Evolutionary conservation across 2,329 filamentous ascomycete species (phyloP).

Genomic region (Xylariaceae sp.): DNA sequence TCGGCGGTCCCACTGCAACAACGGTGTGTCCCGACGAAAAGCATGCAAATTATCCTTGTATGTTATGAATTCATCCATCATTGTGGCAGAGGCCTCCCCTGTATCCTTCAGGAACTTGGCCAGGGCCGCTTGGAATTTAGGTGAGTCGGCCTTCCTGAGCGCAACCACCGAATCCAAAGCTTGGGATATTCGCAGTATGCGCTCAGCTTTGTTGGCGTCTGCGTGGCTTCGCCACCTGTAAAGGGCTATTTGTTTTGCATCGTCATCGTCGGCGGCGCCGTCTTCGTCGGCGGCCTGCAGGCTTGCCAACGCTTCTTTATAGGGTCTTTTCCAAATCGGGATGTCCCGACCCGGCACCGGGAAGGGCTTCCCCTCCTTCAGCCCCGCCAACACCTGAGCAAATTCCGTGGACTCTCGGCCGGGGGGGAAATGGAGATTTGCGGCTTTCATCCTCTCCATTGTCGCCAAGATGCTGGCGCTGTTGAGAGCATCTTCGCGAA

Average conservation of each 20-base stretch:
- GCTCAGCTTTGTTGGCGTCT: slow-evolving; percentile 18
- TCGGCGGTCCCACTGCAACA: slow-evolving; percentile 64
- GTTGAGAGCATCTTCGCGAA: slow-evolving; percentile 45
- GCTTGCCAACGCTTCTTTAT: slow-evolving; percentile 37
- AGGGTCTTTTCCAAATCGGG: slow-evolving; percentile 34
- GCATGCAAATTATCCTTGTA: slow-evolving; percentile 51
- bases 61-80: slow-evolving; percentile 34
- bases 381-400: slow-evolving; percentile 21
- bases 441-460: slow-evolving; percentile 42
- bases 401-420: slow-evolving; percentile 38
- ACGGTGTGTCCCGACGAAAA: slow-evolving; percentile 43
- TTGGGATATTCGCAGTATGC: neutral
- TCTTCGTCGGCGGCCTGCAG: slow-evolving; percentile 28
- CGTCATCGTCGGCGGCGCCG: slow-evolving; percentile 17
- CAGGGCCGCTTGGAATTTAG: slow-evolving; percentile 23
- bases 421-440: slow-evolving; percentile 39
- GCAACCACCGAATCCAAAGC: slow-evolving; percentile 8
- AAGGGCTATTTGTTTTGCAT: slow-evolving; percentile 15
- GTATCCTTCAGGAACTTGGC: slow-evolving; percentile 35
- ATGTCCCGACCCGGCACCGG: slow-evolving; percentile 18
- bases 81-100: slow-evolving; percentile 9
- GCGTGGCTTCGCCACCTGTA: slow-evolving; percentile 21
- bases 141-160: slow-evolving; percentile 11
- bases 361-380: neutral
- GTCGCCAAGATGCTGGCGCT: slow-evolving; percentile 38